phyloP scores from a whole-genome alignment of 768 basidiomycete genomes.

The Cystoderma amianthinum region DNA sequence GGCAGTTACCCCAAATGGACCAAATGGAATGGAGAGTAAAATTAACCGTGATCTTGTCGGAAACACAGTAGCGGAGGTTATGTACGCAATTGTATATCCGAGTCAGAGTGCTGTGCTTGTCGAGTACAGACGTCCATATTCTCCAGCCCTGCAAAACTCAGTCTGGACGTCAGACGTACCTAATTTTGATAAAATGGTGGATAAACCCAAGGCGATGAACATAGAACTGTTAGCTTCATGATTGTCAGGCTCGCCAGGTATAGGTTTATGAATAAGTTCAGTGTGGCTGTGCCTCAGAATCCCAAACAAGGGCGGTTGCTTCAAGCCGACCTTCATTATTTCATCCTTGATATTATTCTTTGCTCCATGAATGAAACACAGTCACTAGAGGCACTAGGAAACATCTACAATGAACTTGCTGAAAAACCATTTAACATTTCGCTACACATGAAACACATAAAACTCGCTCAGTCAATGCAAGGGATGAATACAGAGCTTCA shows the following conservation, averaged over 20 bases:
- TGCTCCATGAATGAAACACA: conserved; percentile 47
- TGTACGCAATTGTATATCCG: not conserved
- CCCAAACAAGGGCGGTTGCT: too few relatives aligned
- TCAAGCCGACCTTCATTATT: too few relatives aligned
- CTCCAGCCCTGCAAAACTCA: not conserved
- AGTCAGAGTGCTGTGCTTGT: conserved; percentile 9
- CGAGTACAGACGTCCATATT: not conserved
- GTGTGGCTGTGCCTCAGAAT: not conserved
- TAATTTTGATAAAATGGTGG: too few relatives aligned
- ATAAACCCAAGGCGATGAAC: not conserved
- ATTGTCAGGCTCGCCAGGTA: not conserved
- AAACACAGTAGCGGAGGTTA: conserved; percentile 6
- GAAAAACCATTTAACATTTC: conserved; percentile 54
- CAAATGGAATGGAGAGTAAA: conserved; percentile 11
- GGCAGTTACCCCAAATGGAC: not conserved
- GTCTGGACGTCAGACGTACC: too few relatives aligned
- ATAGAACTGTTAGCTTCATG: not conserved
- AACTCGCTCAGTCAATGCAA: conserved; percentile 45
- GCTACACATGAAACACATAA: conserved; percentile 64
- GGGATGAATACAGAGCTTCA: conserved; percentile 53
- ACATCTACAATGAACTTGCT: conserved; percentile 51
- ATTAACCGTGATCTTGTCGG: conserved; percentile 12
- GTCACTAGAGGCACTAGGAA: conserved; percentile 57
- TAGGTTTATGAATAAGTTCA: not conserved
- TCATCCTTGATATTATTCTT: too few relatives aligned